phyloP scores from a whole-genome alignment of 805 yeast genomes.

The Starmera quercuum region DNA sequence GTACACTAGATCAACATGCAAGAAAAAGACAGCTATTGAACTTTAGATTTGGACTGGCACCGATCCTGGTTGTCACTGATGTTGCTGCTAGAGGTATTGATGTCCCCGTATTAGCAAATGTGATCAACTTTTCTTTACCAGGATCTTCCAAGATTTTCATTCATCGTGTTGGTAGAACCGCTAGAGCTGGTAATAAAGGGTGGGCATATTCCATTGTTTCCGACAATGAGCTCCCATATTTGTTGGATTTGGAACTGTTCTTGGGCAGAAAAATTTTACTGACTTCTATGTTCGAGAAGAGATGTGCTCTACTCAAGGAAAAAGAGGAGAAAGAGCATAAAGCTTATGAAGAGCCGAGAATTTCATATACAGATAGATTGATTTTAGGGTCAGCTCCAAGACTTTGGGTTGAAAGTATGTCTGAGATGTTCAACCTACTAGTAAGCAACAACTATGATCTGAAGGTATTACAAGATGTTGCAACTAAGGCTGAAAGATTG shows the following conservation, averaged over 20 bases:
- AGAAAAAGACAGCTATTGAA: slow-evolving; percentile 82
- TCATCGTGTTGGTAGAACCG: slow-evolving; percentile 98
- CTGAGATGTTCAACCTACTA: slow-evolving; percentile 62
- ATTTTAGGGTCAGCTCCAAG: slow-evolving; percentile 84
- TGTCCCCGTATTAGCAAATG: slow-evolving; percentile 93
- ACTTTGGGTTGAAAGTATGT: slow-evolving; percentile 54
- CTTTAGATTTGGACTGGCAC: slow-evolving; percentile 78
- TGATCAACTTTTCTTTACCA: slow-evolving; percentile 84
- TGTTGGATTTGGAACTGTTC: slow-evolving; percentile 84
- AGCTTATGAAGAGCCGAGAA: slow-evolving; percentile 43
- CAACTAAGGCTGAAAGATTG: slow-evolving; percentile 81
- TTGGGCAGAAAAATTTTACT: slow-evolving; percentile 74
- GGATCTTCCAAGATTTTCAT: slow-evolving; percentile 88
- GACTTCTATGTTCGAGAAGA: slow-evolving; percentile 62
- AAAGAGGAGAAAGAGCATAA: slow-evolving; percentile 36
- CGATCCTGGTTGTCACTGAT: slow-evolving; percentile 92
- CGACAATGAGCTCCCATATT: slow-evolving; percentile 82
- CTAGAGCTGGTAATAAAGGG: slow-evolving; percentile 96
- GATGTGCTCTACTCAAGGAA: slow-evolving; percentile 41
- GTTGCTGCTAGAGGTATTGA: slow-evolving; percentile 99
- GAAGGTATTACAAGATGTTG: slow-evolving; percentile 54
- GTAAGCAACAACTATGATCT: slow-evolving; percentile 63
- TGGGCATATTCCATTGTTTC: slow-evolving; percentile 92
- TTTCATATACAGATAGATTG: slow-evolving; percentile 66
- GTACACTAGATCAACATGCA: slow-evolving; percentile 92